Base-by-base conservation (phyloP, 108 stramenopile species). In the Cyclotella choctawhatcheeana region DNA sequence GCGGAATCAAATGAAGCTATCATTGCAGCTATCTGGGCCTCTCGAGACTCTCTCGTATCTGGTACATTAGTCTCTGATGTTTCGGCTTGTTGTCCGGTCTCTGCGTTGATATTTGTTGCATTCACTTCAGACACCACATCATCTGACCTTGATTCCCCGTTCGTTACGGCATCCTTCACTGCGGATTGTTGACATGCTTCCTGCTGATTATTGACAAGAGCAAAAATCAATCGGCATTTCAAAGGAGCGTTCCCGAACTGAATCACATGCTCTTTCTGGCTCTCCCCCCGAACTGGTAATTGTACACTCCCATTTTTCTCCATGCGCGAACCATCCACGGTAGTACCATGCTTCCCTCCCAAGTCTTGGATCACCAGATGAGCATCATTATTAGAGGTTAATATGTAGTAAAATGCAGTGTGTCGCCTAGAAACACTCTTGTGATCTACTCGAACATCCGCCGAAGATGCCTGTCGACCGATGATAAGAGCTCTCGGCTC, bases 1-100 rank as follows among this genome's bases (percentile, higher is more conserved):
- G 64, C 69, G 22, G 84, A 65, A 64, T 94, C 93, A 16, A 94
- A 55, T 12, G 86, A 85, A 31, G 85, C 86, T 79, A 92, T 84
- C 90, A 92, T 92, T 56, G 90, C 90, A 31, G 85, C 88, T 54
- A 94, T 92, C 64, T 92, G 89, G 32, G 93, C 93, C 71, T 92
- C 85, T 30, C 93, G 80, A 60, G 82, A 76, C 37, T 78, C 90
- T 64, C 90, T 71, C 24, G 89, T 85, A 22, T 87, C 77, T 5
- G 88, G 56, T 48, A 68, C 87, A 26, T 47, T 25, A 0, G 30
- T 64, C 29, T 14, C 54, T 30, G 30, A 58, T 59, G 56, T 20
- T 10, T 64, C 53, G 14, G 8, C 20, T 3, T 30, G 5, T 34
- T 64, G 25, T 21, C 0, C 34, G 44, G 24, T 50, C 16, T 24